phyloP scores from a whole-genome alignment of 257 asterid species.

The Gardenia jasminoides region DNA sequence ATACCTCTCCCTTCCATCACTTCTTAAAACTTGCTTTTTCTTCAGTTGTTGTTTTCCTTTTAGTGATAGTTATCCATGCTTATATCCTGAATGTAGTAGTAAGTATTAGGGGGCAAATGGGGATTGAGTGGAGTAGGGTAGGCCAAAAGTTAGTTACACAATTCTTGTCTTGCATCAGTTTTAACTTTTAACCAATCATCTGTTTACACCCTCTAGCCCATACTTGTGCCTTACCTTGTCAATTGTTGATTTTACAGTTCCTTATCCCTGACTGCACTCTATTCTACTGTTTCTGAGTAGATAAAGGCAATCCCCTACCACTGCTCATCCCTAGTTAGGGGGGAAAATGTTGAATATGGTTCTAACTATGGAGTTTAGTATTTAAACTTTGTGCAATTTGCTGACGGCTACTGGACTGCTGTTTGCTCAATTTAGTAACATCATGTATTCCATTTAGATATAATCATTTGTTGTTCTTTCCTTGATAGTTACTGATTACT shows the following conservation, averaged over 20 bases:
- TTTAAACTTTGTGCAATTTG: background rate
- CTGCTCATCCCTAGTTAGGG: background rate
- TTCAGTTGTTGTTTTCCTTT: background rate
- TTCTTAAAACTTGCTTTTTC: background rate
- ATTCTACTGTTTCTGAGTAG: background rate
- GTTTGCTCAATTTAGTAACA: background rate
- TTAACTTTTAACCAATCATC: background rate
- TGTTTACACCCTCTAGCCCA: background rate
- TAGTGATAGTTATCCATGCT: background rate
- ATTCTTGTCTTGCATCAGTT: background rate
- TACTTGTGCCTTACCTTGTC: background rate
- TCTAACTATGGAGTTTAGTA: background rate
- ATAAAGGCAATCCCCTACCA: background rate
- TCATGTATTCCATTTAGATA: background rate
- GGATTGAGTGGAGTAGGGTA: background rate
- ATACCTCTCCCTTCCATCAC: background rate
- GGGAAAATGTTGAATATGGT: background rate
- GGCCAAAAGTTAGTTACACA: background rate
- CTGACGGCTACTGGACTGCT: background rate
- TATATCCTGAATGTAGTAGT: background rate
- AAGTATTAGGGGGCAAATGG: background rate
- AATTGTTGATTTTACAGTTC: background rate
- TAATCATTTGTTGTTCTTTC: background rate
- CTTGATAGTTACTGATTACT: background rate
- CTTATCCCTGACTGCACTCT: background rate